Percentiles rank a stretch among this genome's conserved stretches.
Conservation (phyloP, 2,329 filamentous ascomycete genomes). For the Xylaria sp. region DNA sequence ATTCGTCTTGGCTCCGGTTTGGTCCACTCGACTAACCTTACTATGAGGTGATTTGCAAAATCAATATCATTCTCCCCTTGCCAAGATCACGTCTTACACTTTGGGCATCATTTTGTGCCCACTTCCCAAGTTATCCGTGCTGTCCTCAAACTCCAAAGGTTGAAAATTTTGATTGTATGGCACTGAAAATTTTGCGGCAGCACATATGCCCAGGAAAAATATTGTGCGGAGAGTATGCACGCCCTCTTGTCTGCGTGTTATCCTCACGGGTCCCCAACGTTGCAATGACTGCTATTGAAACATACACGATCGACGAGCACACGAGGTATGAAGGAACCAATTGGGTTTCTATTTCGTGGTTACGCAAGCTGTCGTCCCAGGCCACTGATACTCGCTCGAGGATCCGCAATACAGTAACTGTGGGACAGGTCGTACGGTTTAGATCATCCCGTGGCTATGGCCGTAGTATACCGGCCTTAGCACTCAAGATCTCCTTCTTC, state of each 20-base stretch:
- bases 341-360: not conserved
- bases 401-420: slow-evolving; percentile 20
- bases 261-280: not conserved
- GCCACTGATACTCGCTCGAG: slow-evolving; percentile 3
- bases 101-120: slow-evolving; percentile 13
- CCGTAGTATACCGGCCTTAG: not conserved
- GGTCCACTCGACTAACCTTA: slow-evolving; percentile 25
- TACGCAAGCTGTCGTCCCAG: slow-evolving; percentile 19
- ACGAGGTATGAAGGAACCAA: not conserved
- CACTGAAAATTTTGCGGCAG: not conserved
- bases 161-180: not conserved
- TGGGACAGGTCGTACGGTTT: slow-evolving; percentile 7
- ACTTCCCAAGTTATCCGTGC: not conserved
- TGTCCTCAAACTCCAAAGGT: not conserved
- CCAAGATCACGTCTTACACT: slow-evolving; percentile 16
- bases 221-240: not conserved
- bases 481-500: not conserved
- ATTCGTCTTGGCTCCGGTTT: slow-evolving; percentile 12
- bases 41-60: slow-evolving; percentile 13
- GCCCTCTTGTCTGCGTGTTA: not conserved
- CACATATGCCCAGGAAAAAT: not conserved
- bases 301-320: not conserved
- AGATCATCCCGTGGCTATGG: not conserved
- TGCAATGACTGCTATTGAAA: not conserved
- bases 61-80: slow-evolving; percentile 19